Percentiles rank a stretch among this genome's conserved stretches.
Conservation (phyloP, 2,329 filamentous ascomycete genomes). For the Alternaria gaisen region DNA sequence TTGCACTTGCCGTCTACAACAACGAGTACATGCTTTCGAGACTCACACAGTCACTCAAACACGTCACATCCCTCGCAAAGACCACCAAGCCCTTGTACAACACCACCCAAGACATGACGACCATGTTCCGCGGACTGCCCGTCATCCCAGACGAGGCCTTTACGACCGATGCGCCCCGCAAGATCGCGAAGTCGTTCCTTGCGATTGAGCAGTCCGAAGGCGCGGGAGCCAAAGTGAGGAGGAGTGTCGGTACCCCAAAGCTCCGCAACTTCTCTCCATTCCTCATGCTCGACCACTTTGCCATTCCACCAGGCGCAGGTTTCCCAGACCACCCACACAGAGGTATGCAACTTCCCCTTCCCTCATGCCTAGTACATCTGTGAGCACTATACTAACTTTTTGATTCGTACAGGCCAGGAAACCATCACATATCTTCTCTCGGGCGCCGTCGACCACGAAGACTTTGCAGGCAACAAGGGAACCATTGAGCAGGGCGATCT, state of each 20-base stretch:
- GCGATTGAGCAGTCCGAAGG: constrained; percentile 89
- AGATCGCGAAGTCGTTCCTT: constrained; percentile 83
- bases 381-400: not conserved
- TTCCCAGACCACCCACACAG: constrained; percentile 88
- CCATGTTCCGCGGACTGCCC: constrained; percentile 58
- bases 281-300: constrained; percentile 93
- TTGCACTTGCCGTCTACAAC: constrained; percentile 51
- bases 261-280: constrained; percentile 91
- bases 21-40: constrained; percentile 54
- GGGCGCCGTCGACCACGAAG: constrained; percentile 89
- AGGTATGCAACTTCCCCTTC: constrained; percentile 55
- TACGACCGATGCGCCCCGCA: constrained; percentile 64
- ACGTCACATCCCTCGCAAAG: constrained; percentile 36
- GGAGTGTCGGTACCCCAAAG: constrained; percentile 84
- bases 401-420: constrained; percentile 64
- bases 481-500: constrained; percentile 88
- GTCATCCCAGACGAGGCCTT: constrained; percentile 55
- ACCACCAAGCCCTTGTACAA: constrained; percentile 28
- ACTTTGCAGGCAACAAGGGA: constrained; percentile 86
- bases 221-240: constrained; percentile 83
- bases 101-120: constrained; percentile 44
- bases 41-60: constrained; percentile 43
- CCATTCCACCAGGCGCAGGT: constrained; percentile 78
- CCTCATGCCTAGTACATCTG: not conserved
- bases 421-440: constrained; percentile 89